Conservation (phyloP, 2,329 filamentous ascomycete species). For the Ceratocystiopsis brevicomis region DNA sequence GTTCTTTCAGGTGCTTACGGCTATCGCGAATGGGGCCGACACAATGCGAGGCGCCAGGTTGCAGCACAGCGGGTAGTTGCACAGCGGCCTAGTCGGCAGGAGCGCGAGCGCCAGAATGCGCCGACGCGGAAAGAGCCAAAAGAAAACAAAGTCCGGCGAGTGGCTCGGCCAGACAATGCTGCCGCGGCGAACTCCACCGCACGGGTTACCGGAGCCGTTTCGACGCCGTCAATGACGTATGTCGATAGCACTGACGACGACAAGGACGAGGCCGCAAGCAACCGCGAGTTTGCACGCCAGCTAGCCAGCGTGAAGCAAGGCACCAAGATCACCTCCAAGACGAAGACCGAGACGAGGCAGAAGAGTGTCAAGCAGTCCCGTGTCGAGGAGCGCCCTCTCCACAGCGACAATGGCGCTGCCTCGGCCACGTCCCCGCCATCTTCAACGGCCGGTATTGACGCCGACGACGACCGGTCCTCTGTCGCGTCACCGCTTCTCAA, state of each 20-base stretch:
- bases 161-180: constrained; percentile 3
- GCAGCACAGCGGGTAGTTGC: constrained; percentile 5
- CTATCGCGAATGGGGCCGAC: constrained; percentile 12
- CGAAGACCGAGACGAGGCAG: constrained; percentile 41
- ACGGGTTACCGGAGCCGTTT: constrained; percentile 3
- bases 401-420: constrained; percentile 22
- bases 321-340: constrained; percentile 34
- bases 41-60: constrained; percentile 4
- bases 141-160: constrained; percentile 8
- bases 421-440: constrained; percentile 32
- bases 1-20: constrained; percentile 10
- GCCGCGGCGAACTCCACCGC: constrained; percentile 19
- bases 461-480: constrained; percentile 63
- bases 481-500: constrained; percentile 43
- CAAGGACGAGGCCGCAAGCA: constrained; percentile 32
- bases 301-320: constrained; percentile 54
- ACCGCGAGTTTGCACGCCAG: constrained; percentile 59
- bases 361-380: constrained; percentile 54
- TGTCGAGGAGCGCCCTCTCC: constrained; percentile 29
- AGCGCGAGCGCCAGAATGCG: constrained; percentile 16
- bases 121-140: constrained; percentile 20
- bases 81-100: constrained; percentile 11
- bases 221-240: background rate
- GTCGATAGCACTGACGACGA: constrained; percentile 35
- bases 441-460: constrained; percentile 55